Percentiles rank a stretch among this genome's conserved stretches.
phyloP scores from a whole-genome alignment of 495 filamentous ascomycete genomes.

The Neurospora terricola region DNA sequence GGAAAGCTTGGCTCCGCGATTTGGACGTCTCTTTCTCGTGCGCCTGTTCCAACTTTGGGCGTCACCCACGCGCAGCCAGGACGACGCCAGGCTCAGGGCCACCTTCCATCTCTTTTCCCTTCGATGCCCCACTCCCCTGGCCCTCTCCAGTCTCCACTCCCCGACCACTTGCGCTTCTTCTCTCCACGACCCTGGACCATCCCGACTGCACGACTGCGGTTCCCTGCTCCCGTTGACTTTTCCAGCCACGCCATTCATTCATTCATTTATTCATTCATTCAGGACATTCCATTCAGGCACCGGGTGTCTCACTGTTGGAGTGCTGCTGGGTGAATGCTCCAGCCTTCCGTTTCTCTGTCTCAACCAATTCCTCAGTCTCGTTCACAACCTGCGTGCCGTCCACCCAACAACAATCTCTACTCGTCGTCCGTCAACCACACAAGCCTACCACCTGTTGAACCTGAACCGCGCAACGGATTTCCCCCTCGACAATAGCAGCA shows the following conservation, averaged over 20 bases:
- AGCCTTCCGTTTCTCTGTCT: not conserved
- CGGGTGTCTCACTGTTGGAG: not conserved
- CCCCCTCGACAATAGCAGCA: constrained; percentile 5
- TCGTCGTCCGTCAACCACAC: not conserved
- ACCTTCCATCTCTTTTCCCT: not conserved
- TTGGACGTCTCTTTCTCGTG: too few species aligned
- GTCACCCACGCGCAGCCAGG: not conserved
- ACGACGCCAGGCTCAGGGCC: not conserved
- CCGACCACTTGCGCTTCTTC: not conserved
- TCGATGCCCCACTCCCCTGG: not conserved
- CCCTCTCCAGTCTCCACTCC: not conserved
- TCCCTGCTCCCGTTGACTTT: constrained; percentile 10
- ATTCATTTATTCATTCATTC: not conserved
- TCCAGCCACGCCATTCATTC: constrained; percentile 21
- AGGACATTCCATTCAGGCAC: not conserved
- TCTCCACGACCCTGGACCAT: not conserved
- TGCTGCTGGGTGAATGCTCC: not conserved
- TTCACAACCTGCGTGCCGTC: constrained; percentile 5
- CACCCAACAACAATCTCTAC: constrained; percentile 15
- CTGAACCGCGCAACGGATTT: not conserved
- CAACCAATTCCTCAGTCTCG: not conserved
- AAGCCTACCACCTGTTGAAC: constrained; percentile 4
- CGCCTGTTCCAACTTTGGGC: not conserved
- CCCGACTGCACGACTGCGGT: not conserved
- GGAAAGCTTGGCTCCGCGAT: not conserved